These are phyloP conservation scores for Hypocreales sp. DNA, from an alignment of 2,329 filamentous ascomycete genomes.

Conservation along the genomic window DNA sequence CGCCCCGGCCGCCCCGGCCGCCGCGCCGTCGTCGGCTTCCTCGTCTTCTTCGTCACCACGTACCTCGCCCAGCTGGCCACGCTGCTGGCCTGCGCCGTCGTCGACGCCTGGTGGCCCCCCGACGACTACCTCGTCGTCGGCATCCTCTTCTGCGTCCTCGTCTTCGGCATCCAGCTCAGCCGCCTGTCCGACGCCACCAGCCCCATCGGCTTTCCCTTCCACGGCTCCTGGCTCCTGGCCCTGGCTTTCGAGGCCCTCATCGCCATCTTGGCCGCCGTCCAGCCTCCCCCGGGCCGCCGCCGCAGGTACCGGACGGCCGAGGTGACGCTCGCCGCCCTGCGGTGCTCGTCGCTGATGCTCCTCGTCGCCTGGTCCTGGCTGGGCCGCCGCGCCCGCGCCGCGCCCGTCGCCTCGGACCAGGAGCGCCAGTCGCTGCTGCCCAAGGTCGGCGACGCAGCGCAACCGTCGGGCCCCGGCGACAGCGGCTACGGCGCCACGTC, in stretches of 20 bases:
- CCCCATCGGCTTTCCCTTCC: conserved; percentile 46
- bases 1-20: conserved; percentile 7
- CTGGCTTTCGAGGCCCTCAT: conserved; percentile 38
- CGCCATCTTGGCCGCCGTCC: conserved; percentile 12
- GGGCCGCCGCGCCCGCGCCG: conserved; percentile 10
- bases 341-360: conserved; percentile 12
- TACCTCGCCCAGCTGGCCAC: conserved; percentile 31
- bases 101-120: conserved; percentile 21
- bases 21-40: conserved; percentile 21
- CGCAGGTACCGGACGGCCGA: conserved; percentile 10
- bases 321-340: conserved; percentile 6
- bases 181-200: conserved; percentile 33
- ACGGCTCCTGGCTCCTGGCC: conserved; percentile 45
- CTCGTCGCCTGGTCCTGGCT: conserved; percentile 12
- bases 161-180: conserved; percentile 46
- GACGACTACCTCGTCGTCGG: conserved; percentile 38
- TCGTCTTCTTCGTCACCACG: conserved; percentile 26
- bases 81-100: conserved; percentile 20
- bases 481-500: conserved; percentile 27
- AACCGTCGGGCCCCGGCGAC: conserved; percentile 8
- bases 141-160: conserved; percentile 42
- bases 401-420: conserved; percentile 25
- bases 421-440: conserved; percentile 44
- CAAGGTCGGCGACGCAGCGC: conserved; percentile 7
- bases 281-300: conserved; percentile 2